Percentiles rank a stretch among this genome's conserved stretches.
phyloP scores from a whole-genome alignment of 2,329 filamentous ascomycete genomes.

The Capronia coronata region DNA sequence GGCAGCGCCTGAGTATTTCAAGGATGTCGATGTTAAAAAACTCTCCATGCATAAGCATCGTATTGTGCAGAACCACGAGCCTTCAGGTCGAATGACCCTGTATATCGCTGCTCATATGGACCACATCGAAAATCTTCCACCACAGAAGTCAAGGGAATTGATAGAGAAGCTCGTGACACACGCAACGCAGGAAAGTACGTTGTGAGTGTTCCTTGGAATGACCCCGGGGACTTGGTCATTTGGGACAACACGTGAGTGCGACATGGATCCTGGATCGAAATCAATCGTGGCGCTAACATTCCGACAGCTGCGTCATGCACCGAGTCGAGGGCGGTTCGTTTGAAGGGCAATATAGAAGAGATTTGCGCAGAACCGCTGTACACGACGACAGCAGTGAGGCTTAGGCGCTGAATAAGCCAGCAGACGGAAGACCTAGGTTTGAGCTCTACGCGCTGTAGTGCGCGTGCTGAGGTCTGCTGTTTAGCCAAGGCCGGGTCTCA shows the following conservation, averaged over 20 bases:
- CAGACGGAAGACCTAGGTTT: constrained; percentile 30
- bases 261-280: constrained; percentile 48
- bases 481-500: too few relatives aligned
- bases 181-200: constrained; percentile 45
- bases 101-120: constrained; percentile 51
- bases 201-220: constrained; percentile 45
- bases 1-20: constrained; percentile 47
- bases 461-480: too few relatives aligned
- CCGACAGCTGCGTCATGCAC: constrained; percentile 54
- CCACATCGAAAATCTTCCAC: constrained; percentile 43
- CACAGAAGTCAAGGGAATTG: constrained; percentile 35
- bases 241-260: constrained; percentile 24
- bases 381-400: constrained; percentile 44
- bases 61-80: constrained; percentile 48
- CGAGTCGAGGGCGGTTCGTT: constrained; percentile 46
- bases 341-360: constrained; percentile 44
- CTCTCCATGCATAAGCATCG: constrained; percentile 43
- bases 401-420: constrained; percentile 41
- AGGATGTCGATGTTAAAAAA: constrained; percentile 38
- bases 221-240: background rate
- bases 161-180: constrained; percentile 39
- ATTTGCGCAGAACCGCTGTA: constrained; percentile 53
- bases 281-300: constrained; percentile 24
- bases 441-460: constrained; percentile 16
- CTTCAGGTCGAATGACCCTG: constrained; percentile 47